A percentile compares a stretch with the other conserved stretches of the same genome.
phyloP scores from a whole-genome alignment of 2,329 filamentous ascomycete genomes.

The Aspergillus latus region DNA sequence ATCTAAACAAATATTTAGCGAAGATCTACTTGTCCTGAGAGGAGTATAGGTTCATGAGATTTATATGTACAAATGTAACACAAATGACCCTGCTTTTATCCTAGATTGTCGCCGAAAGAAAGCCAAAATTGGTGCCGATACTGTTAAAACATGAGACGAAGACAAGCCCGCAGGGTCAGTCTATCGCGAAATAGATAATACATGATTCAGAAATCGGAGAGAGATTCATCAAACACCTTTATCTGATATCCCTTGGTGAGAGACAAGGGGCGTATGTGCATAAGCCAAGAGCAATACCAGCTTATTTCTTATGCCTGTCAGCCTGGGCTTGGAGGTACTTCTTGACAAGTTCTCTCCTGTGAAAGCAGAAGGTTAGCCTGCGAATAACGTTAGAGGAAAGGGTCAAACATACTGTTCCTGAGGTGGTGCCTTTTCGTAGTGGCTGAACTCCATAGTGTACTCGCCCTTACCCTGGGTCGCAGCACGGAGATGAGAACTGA shows the following conservation, averaged over 20 bases:
- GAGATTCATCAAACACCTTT: conserved; percentile 13
- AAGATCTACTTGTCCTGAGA: conserved; percentile 9
- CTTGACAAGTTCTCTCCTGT: conserved; percentile 63
- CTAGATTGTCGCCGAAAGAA: conserved; percentile 5
- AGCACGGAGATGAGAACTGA: conserved; percentile 84
- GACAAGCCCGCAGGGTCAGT: conserved; percentile 23
- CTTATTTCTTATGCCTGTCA: conserved; percentile 62
- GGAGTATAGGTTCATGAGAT: conserved; percentile 17
- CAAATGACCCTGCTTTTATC: conserved; percentile 12
- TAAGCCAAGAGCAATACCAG: neutral
- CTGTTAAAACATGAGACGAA: conserved; percentile 12
- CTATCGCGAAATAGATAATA: conserved; percentile 22
- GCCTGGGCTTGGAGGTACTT: conserved; percentile 68
- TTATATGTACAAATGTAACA: conserved; percentile 22
- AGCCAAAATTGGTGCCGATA: conserved; percentile 2
- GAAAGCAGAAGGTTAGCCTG: conserved; percentile 10
- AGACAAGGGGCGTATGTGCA: conserved; percentile 6
- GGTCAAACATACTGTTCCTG: conserved; percentile 74
- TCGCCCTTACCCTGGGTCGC: conserved; percentile 98
- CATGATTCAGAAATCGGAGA: conserved; percentile 15
- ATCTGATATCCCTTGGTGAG: conserved; percentile 13
- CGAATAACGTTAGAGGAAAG: neutral
- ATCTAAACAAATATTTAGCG: too few relatives aligned
- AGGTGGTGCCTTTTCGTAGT: conserved; percentile 82
- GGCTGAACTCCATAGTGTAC: conserved; percentile 98